Percentiles rank a stretch among this genome's conserved stretches.
phyloP scores from a whole-genome alignment of 2,329 filamentous ascomycete species.

The Corinectria fuckeliana region DNA sequence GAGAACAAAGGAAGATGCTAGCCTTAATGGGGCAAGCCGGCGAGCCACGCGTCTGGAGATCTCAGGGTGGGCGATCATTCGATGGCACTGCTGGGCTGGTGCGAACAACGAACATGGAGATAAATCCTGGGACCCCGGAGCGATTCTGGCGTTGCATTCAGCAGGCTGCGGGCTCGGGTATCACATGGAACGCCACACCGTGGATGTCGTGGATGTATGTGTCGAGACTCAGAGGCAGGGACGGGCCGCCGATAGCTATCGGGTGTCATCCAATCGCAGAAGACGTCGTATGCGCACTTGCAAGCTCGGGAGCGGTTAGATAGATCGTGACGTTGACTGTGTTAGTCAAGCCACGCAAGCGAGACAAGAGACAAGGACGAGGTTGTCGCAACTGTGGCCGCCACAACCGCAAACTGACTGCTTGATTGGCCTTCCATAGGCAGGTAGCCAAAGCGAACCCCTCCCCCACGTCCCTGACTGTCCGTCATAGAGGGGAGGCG shows the following conservation, averaged over 20 bases:
- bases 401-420: background rate
- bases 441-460: background rate
- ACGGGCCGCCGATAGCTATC: conserved; percentile 35
- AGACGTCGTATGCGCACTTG: conserved; percentile 2
- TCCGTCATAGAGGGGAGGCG: background rate
- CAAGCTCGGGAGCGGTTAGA: conserved; percentile 1
- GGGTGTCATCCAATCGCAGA: conserved; percentile 13
- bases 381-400: conserved; percentile 7
- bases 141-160: conserved; percentile 25
- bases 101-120: conserved; percentile 7
- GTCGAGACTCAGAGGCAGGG: conserved; percentile 21
- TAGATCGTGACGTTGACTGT: background rate
- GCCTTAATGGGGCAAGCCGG: conserved; percentile 30
- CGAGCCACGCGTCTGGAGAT: conserved; percentile 33
- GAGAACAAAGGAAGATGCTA: conserved; percentile 27
- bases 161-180: background rate
- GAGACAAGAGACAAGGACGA: conserved; percentile 15
- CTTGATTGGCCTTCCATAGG: conserved; percentile 8
- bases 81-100: conserved; percentile 17
- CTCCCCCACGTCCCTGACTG: conserved; percentile 5
- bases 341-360: background rate
- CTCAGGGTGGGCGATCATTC: conserved; percentile 34
- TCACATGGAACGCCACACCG: conserved; percentile 1
- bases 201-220: background rate
- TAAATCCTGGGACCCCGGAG: conserved; percentile 7